Evolutionary conservation across 306 rosid genomes (phyloP), one percentile per base, ranked within the genome.

Genomic region (Cucurbita pepo): DNA sequence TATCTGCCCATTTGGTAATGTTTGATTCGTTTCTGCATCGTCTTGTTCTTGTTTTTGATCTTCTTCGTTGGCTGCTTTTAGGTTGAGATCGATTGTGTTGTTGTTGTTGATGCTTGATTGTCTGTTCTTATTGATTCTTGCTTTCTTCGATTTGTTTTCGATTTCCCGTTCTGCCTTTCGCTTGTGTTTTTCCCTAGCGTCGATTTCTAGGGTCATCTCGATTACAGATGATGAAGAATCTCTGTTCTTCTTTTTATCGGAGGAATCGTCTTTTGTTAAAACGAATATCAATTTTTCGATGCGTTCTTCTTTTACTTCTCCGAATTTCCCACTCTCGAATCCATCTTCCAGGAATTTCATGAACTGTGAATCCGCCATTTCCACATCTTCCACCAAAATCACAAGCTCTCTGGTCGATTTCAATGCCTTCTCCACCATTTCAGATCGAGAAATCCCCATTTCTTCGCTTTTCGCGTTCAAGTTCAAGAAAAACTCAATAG

Each of bases 71-170:
- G 21, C 50, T 11, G 97, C 97, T 80, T 75, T 83, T 43, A 82
- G 74, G 74, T 94, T 94, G 30, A 94, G 89, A 83, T 94, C 97
- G 72, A 94, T 88, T n/a, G 78, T 84, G 77, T 36, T 60, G 44
- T 78, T 60, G 44, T 78, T 90, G 45, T 79, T 90, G 75, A 85
- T 85, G 86, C 88, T 86, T 47, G 90, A 86, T 53, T 92, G 86
- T 79, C 87, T 83, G 7, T 78, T 81, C 30, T 79, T 86, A 54
- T 79, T 86, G 66, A 36, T 75, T 84, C 92, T 88, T 47, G 79
- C 66, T 8, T 44, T 75, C 71, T 88, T 92, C 2, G 72, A 64
- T 76, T 79, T 90, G 80, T 77, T 62, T 45, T 84, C 78, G 15
- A 85, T 56, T 11, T 89, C 90, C 81, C 90, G 77, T 22, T 91